These are phyloP conservation scores for Penicillium sp. DNA, from an alignment of 2,329 filamentous ascomycete genomes.

Conservation along the genomic window DNA sequence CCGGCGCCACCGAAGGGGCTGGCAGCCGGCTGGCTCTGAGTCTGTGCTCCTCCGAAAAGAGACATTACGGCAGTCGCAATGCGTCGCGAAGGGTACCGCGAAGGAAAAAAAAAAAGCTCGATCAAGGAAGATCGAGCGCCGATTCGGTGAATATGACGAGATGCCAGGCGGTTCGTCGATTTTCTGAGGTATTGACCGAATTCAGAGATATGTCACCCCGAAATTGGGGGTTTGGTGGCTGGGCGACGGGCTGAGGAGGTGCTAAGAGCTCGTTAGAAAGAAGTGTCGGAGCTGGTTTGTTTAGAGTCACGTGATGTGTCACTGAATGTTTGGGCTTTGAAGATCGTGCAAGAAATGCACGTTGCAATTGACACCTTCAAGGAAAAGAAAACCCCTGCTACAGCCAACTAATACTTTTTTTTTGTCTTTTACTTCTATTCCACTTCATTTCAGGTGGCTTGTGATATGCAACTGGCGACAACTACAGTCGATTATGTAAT, in stretches of 20 bases:
- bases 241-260: conserved; percentile 15
- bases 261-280: conserved; percentile 20
- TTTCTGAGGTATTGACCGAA: neutral
- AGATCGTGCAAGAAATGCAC: neutral
- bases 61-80: conserved; percentile 32
- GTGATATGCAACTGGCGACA: neutral
- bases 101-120: conserved; percentile 20
- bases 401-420: too few relatives aligned
- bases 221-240: conserved; percentile 5
- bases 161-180: neutral
- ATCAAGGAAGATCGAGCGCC: neutral
- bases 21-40: conserved; percentile 19
- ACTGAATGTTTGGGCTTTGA: neutral
- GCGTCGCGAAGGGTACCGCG: conserved; percentile 11
- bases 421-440: too few relatives aligned
- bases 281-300: conserved; percentile 24
- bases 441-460: neutral
- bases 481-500: conserved; percentile 21
- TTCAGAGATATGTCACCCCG: neutral
- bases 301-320: conserved; percentile 20
- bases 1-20: conserved; percentile 38
- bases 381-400: too few relatives aligned
- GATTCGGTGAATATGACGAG: conserved; percentile 1
- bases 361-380: neutral
- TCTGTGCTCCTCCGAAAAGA: conserved; percentile 35